A percentile compares a stretch with the other conserved stretches of the same genome.
Evolutionary conservation across 805 yeast species (phyloP).

Genomic region (Cyberlindnera japonica): DNA sequence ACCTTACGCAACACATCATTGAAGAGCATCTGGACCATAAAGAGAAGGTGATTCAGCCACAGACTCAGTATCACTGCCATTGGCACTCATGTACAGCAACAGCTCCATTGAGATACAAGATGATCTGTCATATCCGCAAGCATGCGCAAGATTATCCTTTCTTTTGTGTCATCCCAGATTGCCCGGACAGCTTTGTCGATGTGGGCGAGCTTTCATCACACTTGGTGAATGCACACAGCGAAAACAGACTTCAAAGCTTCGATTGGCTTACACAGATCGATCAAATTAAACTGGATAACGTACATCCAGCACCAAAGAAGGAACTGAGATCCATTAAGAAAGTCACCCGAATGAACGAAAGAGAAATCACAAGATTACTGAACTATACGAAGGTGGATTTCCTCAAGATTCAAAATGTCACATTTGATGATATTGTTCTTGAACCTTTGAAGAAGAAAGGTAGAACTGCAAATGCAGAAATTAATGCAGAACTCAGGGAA

Average conservation of each 20-base stretch:
- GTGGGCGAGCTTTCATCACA: slow-evolving; percentile 65
- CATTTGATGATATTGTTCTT: slow-evolving; percentile 23
- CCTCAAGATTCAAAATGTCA: slow-evolving; percentile 24
- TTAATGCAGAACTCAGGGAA: slow-evolving; percentile 22
- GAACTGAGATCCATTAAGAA: slow-evolving; percentile 9
- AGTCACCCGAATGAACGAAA: slow-evolving; percentile 9
- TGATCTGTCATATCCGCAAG: slow-evolving; percentile 57
- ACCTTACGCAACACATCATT: slow-evolving; percentile 12
- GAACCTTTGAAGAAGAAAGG: slow-evolving; percentile 27
- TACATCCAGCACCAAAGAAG: slow-evolving; percentile 8
- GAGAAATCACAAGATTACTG: slow-evolving; percentile 11
- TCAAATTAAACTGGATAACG: slow-evolving; percentile 10
- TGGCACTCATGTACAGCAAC: slow-evolving; percentile 59
- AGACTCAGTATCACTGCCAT: slow-evolving; percentile 35
- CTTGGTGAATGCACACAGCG: slow-evolving; percentile 50
- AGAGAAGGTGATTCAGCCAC: slow-evolving; percentile 1
- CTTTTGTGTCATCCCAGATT: slow-evolving; percentile 63
- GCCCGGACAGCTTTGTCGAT: slow-evolving; percentile 54
- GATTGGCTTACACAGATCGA: slow-evolving; percentile 19
- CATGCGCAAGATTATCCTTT: slow-evolving; percentile 69
- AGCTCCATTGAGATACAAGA: slow-evolving; percentile 50
- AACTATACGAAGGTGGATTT: slow-evolving; percentile 21
- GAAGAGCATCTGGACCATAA: slow-evolving; percentile 12
- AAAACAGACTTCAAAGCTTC: slow-evolving; percentile 9
- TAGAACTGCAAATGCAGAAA: slow-evolving; percentile 26